Evolutionary conservation across 2,329 filamentous ascomycete species (phyloP).

Genomic region (Cordyceps cateniannulata): DNA sequence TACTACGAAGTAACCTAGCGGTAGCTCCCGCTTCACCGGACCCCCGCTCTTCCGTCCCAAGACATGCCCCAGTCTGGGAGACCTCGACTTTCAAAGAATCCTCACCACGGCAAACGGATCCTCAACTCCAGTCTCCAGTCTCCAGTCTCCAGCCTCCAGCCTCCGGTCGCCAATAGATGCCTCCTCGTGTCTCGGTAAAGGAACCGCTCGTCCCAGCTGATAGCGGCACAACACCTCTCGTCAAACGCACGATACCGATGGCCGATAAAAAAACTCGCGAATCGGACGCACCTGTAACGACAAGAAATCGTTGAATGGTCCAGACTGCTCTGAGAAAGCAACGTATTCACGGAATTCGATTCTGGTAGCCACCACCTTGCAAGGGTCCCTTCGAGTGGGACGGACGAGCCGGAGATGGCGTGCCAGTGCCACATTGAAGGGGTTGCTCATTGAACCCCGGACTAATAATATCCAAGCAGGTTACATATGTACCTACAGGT

Average conservation of each 20-base stretch:
- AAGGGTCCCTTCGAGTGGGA: neutral
- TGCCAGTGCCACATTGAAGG: neutral
- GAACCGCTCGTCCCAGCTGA: neutral
- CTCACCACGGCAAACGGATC: neutral
- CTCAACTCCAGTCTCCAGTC: neutral
- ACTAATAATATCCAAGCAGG: neutral
- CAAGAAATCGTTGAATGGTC: neutral
- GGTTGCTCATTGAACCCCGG: neutral
- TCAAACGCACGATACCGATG: neutral
- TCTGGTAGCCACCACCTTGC: neutral
- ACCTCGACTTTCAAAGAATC: neutral
- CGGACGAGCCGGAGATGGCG: neutral
- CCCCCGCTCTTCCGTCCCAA: slow-evolving; percentile 4
- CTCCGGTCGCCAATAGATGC: neutral
- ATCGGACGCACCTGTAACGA: neutral
- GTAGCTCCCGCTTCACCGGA: neutral
- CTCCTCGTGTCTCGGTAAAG: neutral
- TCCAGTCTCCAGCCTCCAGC: too few species aligned
- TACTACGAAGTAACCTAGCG: too few species aligned
- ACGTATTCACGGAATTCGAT: too few species aligned
- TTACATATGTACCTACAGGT: neutral
- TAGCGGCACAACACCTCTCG: neutral
- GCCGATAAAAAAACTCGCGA: neutral
- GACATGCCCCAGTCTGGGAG: slow-evolving; percentile 4
- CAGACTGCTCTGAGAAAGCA: too few species aligned